phyloP scores from a whole-genome alignment of 176 grass and related monocot species.

The Ananas comosus region DNA sequence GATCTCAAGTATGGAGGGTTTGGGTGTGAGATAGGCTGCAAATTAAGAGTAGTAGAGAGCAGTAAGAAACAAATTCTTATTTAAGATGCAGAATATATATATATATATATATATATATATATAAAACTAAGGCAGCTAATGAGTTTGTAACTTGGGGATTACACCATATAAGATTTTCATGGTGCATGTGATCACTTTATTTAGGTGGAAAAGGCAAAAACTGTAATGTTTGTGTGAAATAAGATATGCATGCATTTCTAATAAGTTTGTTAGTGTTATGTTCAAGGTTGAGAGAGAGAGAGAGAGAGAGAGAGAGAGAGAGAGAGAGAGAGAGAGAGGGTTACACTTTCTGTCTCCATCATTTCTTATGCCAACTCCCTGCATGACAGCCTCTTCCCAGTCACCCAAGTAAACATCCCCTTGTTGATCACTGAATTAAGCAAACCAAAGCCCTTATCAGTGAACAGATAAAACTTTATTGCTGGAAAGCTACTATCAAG shows the following conservation, averaged over 20 bases:
- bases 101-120: not conserved
- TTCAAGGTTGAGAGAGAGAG: constrained; percentile 20
- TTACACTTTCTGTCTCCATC: constrained; percentile 44
- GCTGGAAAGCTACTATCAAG: constrained; percentile 18
- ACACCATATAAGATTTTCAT: constrained; percentile 38
- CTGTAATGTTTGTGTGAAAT: constrained; percentile 44
- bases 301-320: constrained; percentile 10
- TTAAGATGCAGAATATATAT: not conserved
- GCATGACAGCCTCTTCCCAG: constrained; percentile 84
- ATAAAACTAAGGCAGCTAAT: constrained; percentile 1
- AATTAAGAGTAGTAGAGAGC: constrained; percentile 38
- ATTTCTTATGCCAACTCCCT: constrained; percentile 41
- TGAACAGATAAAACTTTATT: constrained; percentile 18
- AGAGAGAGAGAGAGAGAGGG: constrained; percentile 13
- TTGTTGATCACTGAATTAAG: constrained; percentile 13
- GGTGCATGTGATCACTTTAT: constrained; percentile 40
- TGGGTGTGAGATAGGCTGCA: constrained; percentile 29
- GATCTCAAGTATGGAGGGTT: constrained; percentile 81
- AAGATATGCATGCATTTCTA: constrained; percentile 33
- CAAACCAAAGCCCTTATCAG: constrained; percentile 27
- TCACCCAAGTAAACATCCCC: constrained; percentile 60
- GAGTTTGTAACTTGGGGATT: constrained; percentile 44
- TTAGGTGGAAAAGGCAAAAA: constrained; percentile 42
- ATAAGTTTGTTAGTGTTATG: constrained; percentile 21
- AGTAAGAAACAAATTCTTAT: constrained; percentile 19